Evolutionary conservation across 1,139 yeast genomes (phyloP).

Genomic region (Geotrichum phurueaensis): DNA sequence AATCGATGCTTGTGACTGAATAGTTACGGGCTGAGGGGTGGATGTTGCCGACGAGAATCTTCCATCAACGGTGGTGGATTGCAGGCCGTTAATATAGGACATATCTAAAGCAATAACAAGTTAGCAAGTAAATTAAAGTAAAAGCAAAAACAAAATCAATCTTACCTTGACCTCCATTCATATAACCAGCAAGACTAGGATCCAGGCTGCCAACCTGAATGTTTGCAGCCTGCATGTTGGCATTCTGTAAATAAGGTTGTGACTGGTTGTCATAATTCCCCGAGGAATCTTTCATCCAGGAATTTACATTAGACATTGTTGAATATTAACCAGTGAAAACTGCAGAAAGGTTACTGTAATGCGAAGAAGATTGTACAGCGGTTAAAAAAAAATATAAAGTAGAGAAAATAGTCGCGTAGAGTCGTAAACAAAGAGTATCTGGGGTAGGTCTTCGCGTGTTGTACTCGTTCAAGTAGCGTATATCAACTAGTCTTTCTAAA

Average conservation of each 20-base stretch:
- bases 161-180: slow-evolving; percentile 7
- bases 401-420: neutral
- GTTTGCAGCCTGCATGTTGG: slow-evolving; percentile 1
- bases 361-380: neutral
- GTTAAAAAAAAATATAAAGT: neutral
- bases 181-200: neutral
- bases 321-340: neutral
- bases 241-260: slow-evolving; percentile 5
- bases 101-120: neutral
- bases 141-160: neutral
- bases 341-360: neutral
- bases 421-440: neutral
- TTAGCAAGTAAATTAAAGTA: neutral
- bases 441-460: neutral
- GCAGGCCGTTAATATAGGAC: slow-evolving; percentile 6
- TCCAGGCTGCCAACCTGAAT: neutral
- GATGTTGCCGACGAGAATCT: neutral
- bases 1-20: slow-evolving; percentile 3
- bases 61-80: neutral
- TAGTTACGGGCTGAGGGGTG: neutral
- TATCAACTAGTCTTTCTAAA: neutral
- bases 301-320: slow-evolving; percentile 6
- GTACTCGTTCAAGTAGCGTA: neutral
- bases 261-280: slow-evolving; percentile 4
- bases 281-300: slow-evolving; percentile 10